Percentiles rank a stretch among this genome's conserved stretches.
These are phyloP conservation scores for Fusarium lyarnte DNA, from an alignment of 2,329 filamentous ascomycete genomes.

Conservation along the genomic window DNA sequence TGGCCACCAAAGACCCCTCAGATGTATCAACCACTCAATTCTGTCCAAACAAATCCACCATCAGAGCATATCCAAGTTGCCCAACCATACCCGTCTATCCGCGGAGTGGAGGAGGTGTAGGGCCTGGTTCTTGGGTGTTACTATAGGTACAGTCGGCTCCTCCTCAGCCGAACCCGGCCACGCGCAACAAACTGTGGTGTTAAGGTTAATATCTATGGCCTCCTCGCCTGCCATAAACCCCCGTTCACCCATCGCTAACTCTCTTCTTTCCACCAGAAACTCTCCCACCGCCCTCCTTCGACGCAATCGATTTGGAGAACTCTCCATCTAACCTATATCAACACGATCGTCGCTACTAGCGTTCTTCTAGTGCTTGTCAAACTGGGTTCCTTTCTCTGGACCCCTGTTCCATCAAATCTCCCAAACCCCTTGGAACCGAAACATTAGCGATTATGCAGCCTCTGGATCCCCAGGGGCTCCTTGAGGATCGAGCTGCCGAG, in stretches of 20 bases:
- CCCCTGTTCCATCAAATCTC: conserved; percentile 38
- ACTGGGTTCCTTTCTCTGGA: conserved; percentile 33
- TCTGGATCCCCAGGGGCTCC: conserved; percentile 39
- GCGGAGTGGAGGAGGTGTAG: neutral
- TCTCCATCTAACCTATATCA: conserved; percentile 12
- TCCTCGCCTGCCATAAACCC: conserved; percentile 14
- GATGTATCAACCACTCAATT: neutral
- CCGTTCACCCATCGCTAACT: neutral
- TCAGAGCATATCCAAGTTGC: neutral
- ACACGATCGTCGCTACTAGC: conserved; percentile 23
- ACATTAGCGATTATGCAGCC: conserved; percentile 45
- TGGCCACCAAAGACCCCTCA: conserved; percentile 25
- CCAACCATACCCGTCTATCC: conserved; percentile 18
- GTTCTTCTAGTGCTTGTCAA: conserved; percentile 22
- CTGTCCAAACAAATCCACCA: conserved; percentile 16
- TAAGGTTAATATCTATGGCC: conserved; percentile 4
- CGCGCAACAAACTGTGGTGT: conserved; percentile 23
- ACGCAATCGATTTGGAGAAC: neutral
- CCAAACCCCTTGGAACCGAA: conserved; percentile 39
- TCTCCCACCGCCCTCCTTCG: neutral
- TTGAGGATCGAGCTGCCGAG: conserved; percentile 24
- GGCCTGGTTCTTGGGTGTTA: neutral
- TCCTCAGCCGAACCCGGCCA: conserved; percentile 37
- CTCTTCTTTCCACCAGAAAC: neutral
- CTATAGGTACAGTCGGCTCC: neutral